Conservation (phyloP, 352 stramenopile species). For the Phytopythium mirpurense region DNA sequence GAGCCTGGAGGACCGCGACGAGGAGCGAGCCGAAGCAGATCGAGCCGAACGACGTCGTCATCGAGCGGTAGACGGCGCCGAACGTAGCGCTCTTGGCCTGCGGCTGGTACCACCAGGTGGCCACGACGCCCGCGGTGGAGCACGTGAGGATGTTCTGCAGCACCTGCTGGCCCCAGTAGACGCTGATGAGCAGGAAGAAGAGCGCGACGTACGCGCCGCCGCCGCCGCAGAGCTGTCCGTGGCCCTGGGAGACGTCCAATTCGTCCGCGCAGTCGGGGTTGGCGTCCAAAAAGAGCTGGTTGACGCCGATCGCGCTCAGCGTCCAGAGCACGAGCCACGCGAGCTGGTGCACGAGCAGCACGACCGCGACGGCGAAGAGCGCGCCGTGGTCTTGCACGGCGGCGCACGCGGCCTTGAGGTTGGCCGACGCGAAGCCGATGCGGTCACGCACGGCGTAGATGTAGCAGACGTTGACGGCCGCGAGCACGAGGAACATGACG, state of each 20-base stretch:
- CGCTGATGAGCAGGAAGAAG: no score
- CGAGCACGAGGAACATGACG: conserved; percentile 44
- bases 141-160: conserved; percentile 88
- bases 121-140: conserved; percentile 87
- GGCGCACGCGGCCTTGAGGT: conserved; percentile 84
- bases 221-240: no score
- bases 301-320: conserved; percentile 74
- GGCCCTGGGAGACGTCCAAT: conserved; percentile 31
- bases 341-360: conserved; percentile 84
- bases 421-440: conserved; percentile 91
- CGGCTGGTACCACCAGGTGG: no score
- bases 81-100: conserved; percentile 76
- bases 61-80: conserved; percentile 67
- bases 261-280: conserved; percentile 43
- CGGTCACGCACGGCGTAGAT: conserved; percentile 66
- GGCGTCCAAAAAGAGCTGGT: conserved; percentile 72
- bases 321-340: conserved; percentile 86
- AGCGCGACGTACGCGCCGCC: no score
- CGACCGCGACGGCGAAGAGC: conserved; percentile 73
- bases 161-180: conserved; percentile 89
- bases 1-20: conserved; percentile 89
- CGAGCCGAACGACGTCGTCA: conserved; percentile 88
- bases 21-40: conserved; percentile 92
- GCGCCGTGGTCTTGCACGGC: conserved; percentile 85
- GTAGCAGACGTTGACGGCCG: conserved; percentile 52